Base-by-base conservation (phyloP, 371 early-diverging fungal genomes). In the Entomophthora muscae region DNA sequence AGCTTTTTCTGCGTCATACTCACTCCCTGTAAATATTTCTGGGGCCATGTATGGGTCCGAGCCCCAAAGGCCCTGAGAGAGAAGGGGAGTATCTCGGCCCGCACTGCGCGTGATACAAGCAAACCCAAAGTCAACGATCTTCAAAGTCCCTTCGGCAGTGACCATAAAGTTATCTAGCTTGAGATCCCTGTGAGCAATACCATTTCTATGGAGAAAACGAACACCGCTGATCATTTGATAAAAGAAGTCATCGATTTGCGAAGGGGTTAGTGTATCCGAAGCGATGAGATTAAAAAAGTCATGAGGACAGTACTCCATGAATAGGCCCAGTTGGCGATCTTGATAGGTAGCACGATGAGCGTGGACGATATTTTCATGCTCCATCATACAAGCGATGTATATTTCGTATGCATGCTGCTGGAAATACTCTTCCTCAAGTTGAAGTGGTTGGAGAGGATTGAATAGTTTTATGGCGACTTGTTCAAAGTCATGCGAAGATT, bases 81-180 rank as follows among this genome's bases (percentile, higher is more conserved):
- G 58, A 17, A 22, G 32, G 26, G n/a, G n/a, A 13, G 22, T 26
- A 7, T 21, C 42, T 57, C 31, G 29, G 13, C n/a, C 21, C 21
- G 1, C n/a, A 2, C 29, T 73, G 80, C 83, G 75, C 75, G 78
- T 12, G 81, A 82, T 69, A 81, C 66, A 28, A n/a, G 91, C 84
- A 52, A 85, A 87, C 13, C 97, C 94, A 79, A 95, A 94, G 70
- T 96, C 97, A 32, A 89, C 88, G 56, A 95, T 84, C 70, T 94
- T 93, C 60, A 93, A 71, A 3, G 83, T 78, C 7, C 86, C 83
- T 21, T 68, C 68, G 61, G 80, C 82, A 58, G 78, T 78, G 64
- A 90, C 66, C n/a, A 89, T 72, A 23, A 85, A 76, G 74, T 93
- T 93, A 64, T 91, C 93, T 23, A 90, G 78, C 67, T 93, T 93